phyloP scores from a whole-genome alignment of 1,284 basidiomycete species.

The Blastosporella zonata region DNA sequence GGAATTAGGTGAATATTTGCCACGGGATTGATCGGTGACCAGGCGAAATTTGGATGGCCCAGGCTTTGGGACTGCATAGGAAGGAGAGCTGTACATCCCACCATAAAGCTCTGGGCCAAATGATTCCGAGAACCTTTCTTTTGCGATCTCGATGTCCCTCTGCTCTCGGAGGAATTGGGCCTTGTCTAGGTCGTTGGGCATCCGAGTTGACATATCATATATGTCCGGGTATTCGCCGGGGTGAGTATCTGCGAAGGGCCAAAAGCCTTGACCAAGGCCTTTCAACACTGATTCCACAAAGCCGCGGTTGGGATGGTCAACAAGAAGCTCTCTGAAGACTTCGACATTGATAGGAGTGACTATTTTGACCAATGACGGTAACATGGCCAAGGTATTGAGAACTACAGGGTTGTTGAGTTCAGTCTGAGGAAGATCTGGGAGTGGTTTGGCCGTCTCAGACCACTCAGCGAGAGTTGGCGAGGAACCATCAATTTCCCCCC shows the following conservation, averaged over 20 bases:
- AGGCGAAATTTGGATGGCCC: conserved; percentile 34
- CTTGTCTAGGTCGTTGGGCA: conserved; percentile 12
- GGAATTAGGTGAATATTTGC: conserved; percentile 33
- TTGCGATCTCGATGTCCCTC: conserved; percentile 29
- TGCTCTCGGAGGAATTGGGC: conserved; percentile 29
- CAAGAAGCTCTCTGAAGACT: conserved; percentile 26
- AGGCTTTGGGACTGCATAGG: conserved; percentile 39
- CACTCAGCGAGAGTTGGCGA: conserved; percentile 5
- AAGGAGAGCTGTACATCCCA: conserved; percentile 44
- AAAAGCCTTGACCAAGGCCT: conserved; percentile 37
- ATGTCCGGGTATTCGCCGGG: conserved; percentile 21
- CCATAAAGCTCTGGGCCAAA: conserved; percentile 38
- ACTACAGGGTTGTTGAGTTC: conserved; percentile 9
- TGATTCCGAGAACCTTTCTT: conserved; percentile 33
- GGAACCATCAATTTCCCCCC: neutral
- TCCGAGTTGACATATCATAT: conserved; percentile 21
- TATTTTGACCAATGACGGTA: conserved; percentile 31
- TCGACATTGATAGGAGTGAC: conserved; percentile 34
- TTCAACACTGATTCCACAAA: conserved; percentile 33
- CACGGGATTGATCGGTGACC: conserved; percentile 35
- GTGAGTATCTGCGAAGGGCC: conserved; percentile 36
- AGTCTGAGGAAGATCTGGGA: conserved; percentile 5
- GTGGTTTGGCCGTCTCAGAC: conserved; percentile 4
- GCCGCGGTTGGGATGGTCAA: conserved; percentile 32
- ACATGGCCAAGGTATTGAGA: neutral